These are phyloP conservation scores for Teratosphaeria destructans DNA, from an alignment of 2,329 filamentous ascomycete genomes.

Conservation along the genomic window DNA sequence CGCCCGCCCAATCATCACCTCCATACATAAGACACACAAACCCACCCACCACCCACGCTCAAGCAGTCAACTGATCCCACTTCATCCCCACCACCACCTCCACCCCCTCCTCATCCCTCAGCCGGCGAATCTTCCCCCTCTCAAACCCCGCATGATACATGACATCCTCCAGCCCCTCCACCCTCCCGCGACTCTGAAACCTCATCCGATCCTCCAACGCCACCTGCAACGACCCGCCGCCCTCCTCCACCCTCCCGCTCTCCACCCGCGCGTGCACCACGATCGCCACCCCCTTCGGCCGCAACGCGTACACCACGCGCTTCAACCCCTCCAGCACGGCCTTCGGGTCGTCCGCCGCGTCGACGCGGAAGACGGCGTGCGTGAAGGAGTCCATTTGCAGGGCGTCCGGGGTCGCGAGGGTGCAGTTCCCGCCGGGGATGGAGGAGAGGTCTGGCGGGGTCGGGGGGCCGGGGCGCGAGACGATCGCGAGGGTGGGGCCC, in stretches of 20 bases:
- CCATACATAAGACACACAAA: neutral
- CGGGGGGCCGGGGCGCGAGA: slow-evolving; percentile 5
- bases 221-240: slow-evolving; percentile 5
- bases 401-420: slow-evolving; percentile 7
- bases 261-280: slow-evolving; percentile 14
- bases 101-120: slow-evolving; percentile 12
- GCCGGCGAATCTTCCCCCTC: slow-evolving; percentile 16
- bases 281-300: slow-evolving; percentile 18
- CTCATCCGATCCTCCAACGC: slow-evolving; percentile 17
- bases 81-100: slow-evolving; percentile 19
- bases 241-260: slow-evolving; percentile 5
- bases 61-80: slow-evolving; percentile 5
- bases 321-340: slow-evolving; percentile 15
- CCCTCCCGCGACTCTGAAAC: slow-evolving; percentile 14
- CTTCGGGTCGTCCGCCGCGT: slow-evolving; percentile 13
- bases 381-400: slow-evolving; percentile 19
- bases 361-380: slow-evolving; percentile 16
- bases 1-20: too few species aligned
- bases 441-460: neutral
- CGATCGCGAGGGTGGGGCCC: slow-evolving; percentile 16
- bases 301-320: slow-evolving; percentile 15
- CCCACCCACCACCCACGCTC: neutral
- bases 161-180: slow-evolving; percentile 13
- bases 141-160: slow-evolving; percentile 20
- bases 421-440: slow-evolving; percentile 3